phyloP scores from a whole-genome alignment of 2,329 filamentous ascomycete genomes.

The Hypomyces perniciosus region DNA sequence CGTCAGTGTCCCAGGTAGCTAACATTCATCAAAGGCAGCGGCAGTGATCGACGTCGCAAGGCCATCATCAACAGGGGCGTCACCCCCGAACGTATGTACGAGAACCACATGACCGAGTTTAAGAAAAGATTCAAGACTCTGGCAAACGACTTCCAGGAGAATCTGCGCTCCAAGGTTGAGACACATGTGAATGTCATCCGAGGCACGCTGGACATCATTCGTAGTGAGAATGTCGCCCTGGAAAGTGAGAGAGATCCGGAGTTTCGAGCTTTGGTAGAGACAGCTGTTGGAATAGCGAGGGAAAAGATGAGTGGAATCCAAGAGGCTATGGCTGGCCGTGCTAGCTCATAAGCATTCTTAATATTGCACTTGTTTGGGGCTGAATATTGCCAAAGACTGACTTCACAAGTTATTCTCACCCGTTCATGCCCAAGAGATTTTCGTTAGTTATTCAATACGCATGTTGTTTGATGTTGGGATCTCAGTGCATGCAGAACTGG shows the following conservation, averaged over 20 bases:
- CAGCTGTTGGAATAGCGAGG: background rate
- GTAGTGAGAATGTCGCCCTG: slow-evolving; percentile 30
- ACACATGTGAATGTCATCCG: slow-evolving; percentile 23
- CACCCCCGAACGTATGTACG: slow-evolving; percentile 23
- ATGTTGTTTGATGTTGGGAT: too few species aligned
- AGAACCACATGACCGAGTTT: slow-evolving; percentile 23
- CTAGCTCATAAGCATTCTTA: background rate
- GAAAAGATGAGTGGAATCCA: background rate
- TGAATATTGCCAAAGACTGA: background rate
- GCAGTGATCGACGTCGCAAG: slow-evolving; percentile 29
- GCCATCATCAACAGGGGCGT: slow-evolving; percentile 27
- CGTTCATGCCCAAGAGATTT: too few species aligned
- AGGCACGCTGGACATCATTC: slow-evolving; percentile 29
- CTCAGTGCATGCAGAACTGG: background rate
- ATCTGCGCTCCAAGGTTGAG: slow-evolving; percentile 13
- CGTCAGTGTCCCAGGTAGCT: background rate
- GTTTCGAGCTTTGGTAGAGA: slow-evolving; percentile 28
- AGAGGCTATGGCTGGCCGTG: background rate
- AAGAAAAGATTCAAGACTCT: slow-evolving; percentile 17
- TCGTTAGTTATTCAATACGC: too few species aligned
- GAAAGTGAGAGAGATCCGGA: slow-evolving; percentile 33
- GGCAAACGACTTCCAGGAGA: slow-evolving; percentile 18
- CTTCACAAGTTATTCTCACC: too few species aligned
- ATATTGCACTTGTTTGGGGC: background rate
- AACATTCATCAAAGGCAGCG: slow-evolving; percentile 22